Base-by-base conservation (phyloP, 2,329 filamentous ascomycete species). In the Gyromitra esculenta region DNA sequence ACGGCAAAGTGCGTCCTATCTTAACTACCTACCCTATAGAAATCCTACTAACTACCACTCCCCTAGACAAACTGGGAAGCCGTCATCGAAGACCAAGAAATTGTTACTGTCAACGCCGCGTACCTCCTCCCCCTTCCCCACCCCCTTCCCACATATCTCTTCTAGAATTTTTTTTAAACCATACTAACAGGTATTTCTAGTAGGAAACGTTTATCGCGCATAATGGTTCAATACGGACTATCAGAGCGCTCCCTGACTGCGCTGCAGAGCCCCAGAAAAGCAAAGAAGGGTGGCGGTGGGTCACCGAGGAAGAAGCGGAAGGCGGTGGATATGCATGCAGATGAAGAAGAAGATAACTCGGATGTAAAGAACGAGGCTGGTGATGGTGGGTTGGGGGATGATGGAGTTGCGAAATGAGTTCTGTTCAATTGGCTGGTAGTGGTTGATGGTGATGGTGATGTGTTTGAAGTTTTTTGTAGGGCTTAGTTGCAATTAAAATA, bases 281-380 rank as follows among this genome's bases (percentile, higher is more conserved):
- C 48, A n/a, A 45, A 35, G 43, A 48, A 18, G n/a, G n/a, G 7
- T 6, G 39, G 45, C 35, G 45, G 25, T 5, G 64, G 11, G 35
- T 74, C 65, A 7, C 64, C 41, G 31, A 39, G 6, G 11, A 75
- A 75, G 45, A 75, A 65, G 48, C 59, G 66, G 25, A 75, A 71
- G 73, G 11, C 52, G 5, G 41, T 18, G 35, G 39, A 69, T 18
- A 31, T 18, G n/a, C 13, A 18, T 13, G 6, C 21, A 13, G 59
- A n/a, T 35, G 57, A 35, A 45, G 15, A 54, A 13, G 35, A 68
- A 21, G 45, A 50, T 7, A n/a, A 15, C 2, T 5, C 2, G 15
- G 45, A n/a, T 7, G 41, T 39, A 9, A 21, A 15, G 25, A 5
- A 1, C 15, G 35, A 48, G 11, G 43, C 18, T 41, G 0, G 64